phyloP scores from a whole-genome alignment of 805 yeast species.

The Candida corydali region DNA sequence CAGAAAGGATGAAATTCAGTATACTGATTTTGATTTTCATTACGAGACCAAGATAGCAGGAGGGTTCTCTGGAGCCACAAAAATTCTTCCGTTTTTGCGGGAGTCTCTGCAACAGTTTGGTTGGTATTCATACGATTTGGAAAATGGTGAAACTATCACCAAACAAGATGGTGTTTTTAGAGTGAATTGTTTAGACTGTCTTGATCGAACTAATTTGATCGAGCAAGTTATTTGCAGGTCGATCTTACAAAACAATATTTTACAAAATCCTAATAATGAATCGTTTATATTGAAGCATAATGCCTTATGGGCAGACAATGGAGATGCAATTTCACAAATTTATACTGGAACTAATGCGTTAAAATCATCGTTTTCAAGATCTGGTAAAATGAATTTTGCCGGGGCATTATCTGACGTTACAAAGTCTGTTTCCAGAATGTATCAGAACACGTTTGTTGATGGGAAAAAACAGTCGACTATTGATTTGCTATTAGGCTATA shows the following conservation, averaged over 20 bases:
- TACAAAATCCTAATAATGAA: conserved; percentile 18
- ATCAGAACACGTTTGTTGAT: conserved; percentile 93
- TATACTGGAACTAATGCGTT: conserved; percentile 57
- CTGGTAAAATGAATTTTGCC: conserved; percentile 94
- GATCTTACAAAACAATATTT: conserved; percentile 46
- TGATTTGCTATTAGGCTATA: conserved; percentile 79
- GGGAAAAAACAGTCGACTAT: conserved; percentile 86
- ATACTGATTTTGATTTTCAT: conserved; percentile 91
- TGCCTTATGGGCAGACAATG: conserved; percentile 73
- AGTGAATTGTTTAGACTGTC: conserved; percentile 87
- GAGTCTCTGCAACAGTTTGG: conserved; percentile 75
- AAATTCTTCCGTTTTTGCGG: conserved; percentile 58
- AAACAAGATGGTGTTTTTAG: conserved; percentile 90
- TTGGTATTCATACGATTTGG: conserved; percentile 70
- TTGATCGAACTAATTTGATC: conserved; percentile 89
- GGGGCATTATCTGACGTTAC: conserved; percentile 98
- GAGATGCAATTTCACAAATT: conserved; percentile 61
- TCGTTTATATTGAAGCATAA: conserved; percentile 74
- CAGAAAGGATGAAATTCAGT: conserved; percentile 31
- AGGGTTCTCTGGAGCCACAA: conserved; percentile 79
- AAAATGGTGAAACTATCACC: conserved; percentile 49
- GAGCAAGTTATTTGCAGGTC: conserved; percentile 78
- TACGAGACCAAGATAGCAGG: conserved; percentile 81
- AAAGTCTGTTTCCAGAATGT: conserved; percentile 90
- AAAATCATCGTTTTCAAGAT: conserved; percentile 89